Evolutionary conservation across 371 early-diverging fungal genomes (phyloP).

Genomic region (Polyrhizophydium stewartii): DNA sequence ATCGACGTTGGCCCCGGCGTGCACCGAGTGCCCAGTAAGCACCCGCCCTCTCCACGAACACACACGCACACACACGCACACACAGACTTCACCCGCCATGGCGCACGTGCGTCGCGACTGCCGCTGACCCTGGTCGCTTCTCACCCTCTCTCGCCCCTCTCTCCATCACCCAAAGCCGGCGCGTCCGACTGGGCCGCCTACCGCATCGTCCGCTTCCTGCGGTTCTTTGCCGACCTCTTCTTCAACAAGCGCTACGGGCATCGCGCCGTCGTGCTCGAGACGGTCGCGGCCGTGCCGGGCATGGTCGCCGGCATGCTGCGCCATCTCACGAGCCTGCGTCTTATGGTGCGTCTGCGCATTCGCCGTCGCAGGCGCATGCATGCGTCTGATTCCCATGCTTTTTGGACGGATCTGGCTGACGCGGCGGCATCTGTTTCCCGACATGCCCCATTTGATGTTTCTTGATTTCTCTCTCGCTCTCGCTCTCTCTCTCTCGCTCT

Average conservation of each 20-base stretch:
- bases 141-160: neutral
- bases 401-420: no score
- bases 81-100: neutral
- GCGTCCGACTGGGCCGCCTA: neutral
- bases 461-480: neutral
- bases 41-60: neutral
- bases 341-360: constrained; percentile 1
- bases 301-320: constrained; percentile 19
- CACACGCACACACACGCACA: neutral
- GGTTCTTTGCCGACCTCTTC: constrained; percentile 4
- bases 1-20: neutral
- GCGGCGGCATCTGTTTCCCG: no score
- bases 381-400: no score
- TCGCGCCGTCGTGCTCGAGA: constrained; percentile 48
- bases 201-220: neutral
- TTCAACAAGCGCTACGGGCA: neutral
- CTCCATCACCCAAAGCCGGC: no score
- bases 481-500: neutral
- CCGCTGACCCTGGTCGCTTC: neutral
- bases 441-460: no score
- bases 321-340: constrained; percentile 9
- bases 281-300: constrained; percentile 71
- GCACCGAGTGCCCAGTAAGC: neutral
- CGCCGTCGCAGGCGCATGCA: neutral
- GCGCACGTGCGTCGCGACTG: no score